Percentiles rank a stretch among this genome's conserved stretches.
These are phyloP conservation scores for Phyllachora maydis DNA, from an alignment of 2,329 filamentous ascomycete genomes.

Conservation along the genomic window DNA sequence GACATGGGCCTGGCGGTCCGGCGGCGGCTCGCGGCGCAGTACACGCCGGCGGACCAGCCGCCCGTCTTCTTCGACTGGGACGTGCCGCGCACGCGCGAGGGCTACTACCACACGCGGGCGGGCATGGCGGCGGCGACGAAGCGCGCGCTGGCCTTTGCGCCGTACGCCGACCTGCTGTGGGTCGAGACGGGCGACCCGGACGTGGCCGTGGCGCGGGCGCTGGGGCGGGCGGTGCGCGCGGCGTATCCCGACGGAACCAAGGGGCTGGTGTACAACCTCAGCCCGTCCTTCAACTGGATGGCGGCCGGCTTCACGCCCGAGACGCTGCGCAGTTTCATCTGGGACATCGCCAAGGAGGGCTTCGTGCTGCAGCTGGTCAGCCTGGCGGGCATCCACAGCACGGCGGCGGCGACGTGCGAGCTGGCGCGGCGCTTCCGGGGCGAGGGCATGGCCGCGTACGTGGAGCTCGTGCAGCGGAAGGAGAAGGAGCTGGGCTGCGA, in stretches of 20 bases:
- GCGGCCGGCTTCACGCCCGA: slow-evolving; percentile 73
- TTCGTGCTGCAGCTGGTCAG: slow-evolving; percentile 51
- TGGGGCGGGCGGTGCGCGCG: slow-evolving; percentile 56
- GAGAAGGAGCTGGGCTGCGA: slow-evolving; percentile 87
- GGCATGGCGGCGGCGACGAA: slow-evolving; percentile 79
- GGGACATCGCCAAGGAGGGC: slow-evolving; percentile 84
- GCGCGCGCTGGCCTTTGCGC: slow-evolving; percentile 75
- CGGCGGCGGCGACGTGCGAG: slow-evolving; percentile 45
- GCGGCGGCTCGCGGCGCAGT: slow-evolving; percentile 40
- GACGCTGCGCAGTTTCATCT: slow-evolving; percentile 77
- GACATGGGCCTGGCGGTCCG: slow-evolving; percentile 64
- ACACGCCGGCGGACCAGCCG: slow-evolving; percentile 25
- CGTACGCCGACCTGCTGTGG: slow-evolving; percentile 90
- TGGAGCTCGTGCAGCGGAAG: slow-evolving; percentile 72
- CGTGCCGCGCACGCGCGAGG: slow-evolving; percentile 78
- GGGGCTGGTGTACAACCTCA: slow-evolving; percentile 89
- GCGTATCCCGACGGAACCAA: slow-evolving; percentile 49
- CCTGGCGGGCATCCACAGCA: slow-evolving; percentile 45
- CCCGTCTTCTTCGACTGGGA: slow-evolving; percentile 72
- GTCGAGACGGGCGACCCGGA: slow-evolving; percentile 86
- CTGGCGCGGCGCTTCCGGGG: slow-evolving; percentile 66
- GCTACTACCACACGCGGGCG: slow-evolving; percentile 76
- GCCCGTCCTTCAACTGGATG: slow-evolving; percentile 98
- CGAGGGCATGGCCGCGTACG: slow-evolving; percentile 92
- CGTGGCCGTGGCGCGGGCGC: slow-evolving; percentile 53